Evolutionary conservation across 768 basidiomycete genomes (phyloP).

Genomic region (Macrolepiota fuliginosa): DNA sequence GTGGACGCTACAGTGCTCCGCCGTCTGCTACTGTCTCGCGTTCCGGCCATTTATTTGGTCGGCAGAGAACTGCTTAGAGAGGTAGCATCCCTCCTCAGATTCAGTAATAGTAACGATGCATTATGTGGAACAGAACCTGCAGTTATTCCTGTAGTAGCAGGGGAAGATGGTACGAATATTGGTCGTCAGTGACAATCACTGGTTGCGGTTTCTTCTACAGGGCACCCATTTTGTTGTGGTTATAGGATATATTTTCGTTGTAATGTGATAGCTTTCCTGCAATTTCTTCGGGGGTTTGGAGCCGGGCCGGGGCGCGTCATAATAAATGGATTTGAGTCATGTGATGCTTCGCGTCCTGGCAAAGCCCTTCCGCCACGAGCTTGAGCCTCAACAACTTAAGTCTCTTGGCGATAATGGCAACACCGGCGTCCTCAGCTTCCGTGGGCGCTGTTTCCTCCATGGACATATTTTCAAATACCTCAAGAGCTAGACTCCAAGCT

Average conservation of each 20-base stretch:
- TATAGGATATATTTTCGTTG: too few species aligned
- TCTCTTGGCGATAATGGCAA: slow-evolving; percentile 14
- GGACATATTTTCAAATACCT: slow-evolving; percentile 45
- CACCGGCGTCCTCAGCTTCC: slow-evolving; percentile 6
- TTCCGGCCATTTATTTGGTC: background rate
- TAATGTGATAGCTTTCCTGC: too few species aligned
- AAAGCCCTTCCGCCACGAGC: background rate
- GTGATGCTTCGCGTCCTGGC: slow-evolving; percentile 11
- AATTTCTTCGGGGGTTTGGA: too few species aligned
- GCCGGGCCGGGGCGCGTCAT: background rate
- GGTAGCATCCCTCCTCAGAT: background rate
- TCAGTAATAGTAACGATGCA: too few species aligned
- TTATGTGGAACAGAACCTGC: background rate
- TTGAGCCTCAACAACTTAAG: background rate
- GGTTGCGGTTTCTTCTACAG: too few species aligned
- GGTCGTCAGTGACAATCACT: too few species aligned
- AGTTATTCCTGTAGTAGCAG: background rate
- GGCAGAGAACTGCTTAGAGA: background rate
- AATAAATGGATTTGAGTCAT: background rate
- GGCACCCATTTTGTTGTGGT: too few species aligned
- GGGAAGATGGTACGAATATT: too few species aligned
- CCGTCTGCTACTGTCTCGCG: background rate
- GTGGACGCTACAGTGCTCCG: background rate
- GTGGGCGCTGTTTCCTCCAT: slow-evolving; percentile 24
- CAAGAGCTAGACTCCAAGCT: slow-evolving; percentile 62